These are phyloP conservation scores for Dothistroma pini DNA, from an alignment of 2,329 filamentous ascomycete genomes.

Conservation along the genomic window DNA sequence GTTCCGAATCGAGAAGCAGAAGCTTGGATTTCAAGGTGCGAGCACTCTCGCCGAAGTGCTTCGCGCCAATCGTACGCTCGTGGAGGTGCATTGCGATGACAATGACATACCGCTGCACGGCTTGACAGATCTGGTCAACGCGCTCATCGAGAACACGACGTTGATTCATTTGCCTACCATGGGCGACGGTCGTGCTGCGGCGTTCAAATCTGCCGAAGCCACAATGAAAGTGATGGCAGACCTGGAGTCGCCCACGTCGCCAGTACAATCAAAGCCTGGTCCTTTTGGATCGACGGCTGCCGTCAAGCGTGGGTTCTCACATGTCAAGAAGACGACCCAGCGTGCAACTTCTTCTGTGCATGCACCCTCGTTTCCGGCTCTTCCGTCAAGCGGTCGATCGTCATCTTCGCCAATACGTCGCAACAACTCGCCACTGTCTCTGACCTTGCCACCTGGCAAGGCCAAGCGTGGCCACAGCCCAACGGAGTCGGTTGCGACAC, in stretches of 20 bases:
- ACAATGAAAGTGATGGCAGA: slow-evolving; percentile 35
- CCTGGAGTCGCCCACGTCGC: slow-evolving; percentile 21
- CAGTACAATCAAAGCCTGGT: slow-evolving; percentile 18
- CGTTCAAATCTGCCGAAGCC: slow-evolving; percentile 49
- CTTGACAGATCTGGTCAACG: slow-evolving; percentile 65
- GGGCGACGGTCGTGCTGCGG: slow-evolving; percentile 58
- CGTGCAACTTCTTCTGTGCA: slow-evolving; percentile 27
- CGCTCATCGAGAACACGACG: slow-evolving; percentile 62
- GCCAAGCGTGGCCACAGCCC: slow-evolving; percentile 22
- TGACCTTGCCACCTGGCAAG: slow-evolving; percentile 26
- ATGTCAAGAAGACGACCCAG: slow-evolving; percentile 31
- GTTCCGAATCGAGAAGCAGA: slow-evolving; percentile 64
- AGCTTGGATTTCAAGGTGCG: slow-evolving; percentile 64
- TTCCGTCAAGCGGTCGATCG: slow-evolving; percentile 19
- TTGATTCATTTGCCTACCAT: slow-evolving; percentile 61
- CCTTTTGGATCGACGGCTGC: slow-evolving; percentile 18
- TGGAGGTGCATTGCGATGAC: slow-evolving; percentile 66
- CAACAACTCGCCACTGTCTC: slow-evolving; percentile 22
- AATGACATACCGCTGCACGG: slow-evolving; percentile 69
- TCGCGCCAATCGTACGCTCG: slow-evolving; percentile 59
- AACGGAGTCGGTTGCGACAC: slow-evolving; percentile 17
- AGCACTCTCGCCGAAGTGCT: slow-evolving; percentile 66
- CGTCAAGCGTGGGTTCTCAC: slow-evolving; percentile 33
- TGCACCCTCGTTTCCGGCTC: slow-evolving; percentile 32
- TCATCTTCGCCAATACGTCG: slow-evolving; percentile 12